A percentile compares a stretch with the other conserved stretches of the same genome.
phyloP scores from a whole-genome alignment of 768 basidiomycete genomes.

The Amyloporia xantha region DNA sequence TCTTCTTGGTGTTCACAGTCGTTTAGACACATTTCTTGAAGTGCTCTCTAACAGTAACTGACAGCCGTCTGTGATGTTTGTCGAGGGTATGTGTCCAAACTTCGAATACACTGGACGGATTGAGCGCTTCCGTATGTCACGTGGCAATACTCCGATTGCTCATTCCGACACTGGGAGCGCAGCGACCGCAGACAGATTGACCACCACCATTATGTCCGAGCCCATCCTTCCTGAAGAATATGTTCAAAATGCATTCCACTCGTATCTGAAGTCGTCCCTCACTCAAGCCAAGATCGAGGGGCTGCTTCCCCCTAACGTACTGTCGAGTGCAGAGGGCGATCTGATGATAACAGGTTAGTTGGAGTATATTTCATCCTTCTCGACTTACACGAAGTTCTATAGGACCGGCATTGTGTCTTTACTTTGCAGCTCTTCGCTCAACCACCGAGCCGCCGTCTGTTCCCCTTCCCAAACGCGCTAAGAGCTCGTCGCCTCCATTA shows the following conservation, averaged over 20 bases:
- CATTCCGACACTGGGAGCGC: neutral
- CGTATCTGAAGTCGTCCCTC: conserved; percentile 73
- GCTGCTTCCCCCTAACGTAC: conserved; percentile 63
- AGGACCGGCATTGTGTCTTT: conserved; percentile 77
- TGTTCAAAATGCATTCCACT: conserved; percentile 76
- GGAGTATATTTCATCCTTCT: neutral
- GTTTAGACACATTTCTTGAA: too few species aligned
- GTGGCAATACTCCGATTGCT: neutral
- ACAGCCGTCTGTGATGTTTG: too few species aligned
- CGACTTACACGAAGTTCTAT: neutral
- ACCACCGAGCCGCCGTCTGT: conserved; percentile 76
- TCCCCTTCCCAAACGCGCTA: conserved; percentile 58
- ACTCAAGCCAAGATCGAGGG: conserved; percentile 68
- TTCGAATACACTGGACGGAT: neutral
- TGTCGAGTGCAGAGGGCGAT: conserved; percentile 76
- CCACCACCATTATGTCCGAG: neutral
- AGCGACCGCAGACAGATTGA: neutral
- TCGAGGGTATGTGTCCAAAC: too few species aligned
- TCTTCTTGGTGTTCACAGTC: neutral
- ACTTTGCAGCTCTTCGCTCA: conserved; percentile 75
- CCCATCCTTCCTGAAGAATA: conserved; percentile 48
- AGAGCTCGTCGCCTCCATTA: conserved; percentile 35
- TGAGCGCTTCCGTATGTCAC: neutral
- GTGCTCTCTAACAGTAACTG: too few species aligned
- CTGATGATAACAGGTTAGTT: conserved; percentile 76